Evolutionary conservation across 2,329 filamentous ascomycete genomes (phyloP).

Genomic region (Penicillium sp.): DNA sequence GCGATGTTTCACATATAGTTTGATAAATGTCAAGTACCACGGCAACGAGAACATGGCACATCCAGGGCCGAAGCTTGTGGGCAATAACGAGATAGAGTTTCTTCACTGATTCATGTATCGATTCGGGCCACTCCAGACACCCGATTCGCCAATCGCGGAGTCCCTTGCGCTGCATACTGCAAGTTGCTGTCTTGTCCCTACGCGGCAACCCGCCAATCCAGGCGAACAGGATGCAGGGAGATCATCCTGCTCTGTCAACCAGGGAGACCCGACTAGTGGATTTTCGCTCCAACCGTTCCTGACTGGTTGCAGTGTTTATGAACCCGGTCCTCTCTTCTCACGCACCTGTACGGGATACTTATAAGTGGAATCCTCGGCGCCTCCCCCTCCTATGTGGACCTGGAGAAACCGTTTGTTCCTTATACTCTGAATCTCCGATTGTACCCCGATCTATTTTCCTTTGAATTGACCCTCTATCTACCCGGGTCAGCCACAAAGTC

Average conservation of each 20-base stretch:
- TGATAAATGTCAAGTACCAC: background rate
- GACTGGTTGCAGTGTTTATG: conserved; percentile 13
- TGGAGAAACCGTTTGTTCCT: conserved; percentile 1
- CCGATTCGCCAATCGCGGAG: conserved; percentile 6
- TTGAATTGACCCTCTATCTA: background rate
- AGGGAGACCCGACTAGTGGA: conserved; percentile 18
- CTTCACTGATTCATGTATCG: background rate
- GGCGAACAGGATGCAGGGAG: conserved; percentile 20
- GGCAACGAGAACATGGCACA: background rate
- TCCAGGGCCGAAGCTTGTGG: background rate
- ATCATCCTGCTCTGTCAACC: conserved; percentile 9
- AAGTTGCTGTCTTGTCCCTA: conserved; percentile 16
- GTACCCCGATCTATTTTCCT: background rate
- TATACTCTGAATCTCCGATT: background rate
- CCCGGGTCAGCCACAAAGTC: background rate
- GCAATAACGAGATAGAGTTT: background rate
- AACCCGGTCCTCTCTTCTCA: background rate
- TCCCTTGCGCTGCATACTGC: conserved; percentile 22
- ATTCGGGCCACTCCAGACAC: background rate
- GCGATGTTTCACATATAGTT: background rate
- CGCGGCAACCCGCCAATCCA: conserved; percentile 15
- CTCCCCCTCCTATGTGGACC: background rate
- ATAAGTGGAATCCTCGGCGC: background rate
- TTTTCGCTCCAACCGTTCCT: conserved; percentile 11
- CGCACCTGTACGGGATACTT: conserved; percentile 7